Conservation (phyloP, 345 rosid species). For the Boechera retrofracta region DNA sequence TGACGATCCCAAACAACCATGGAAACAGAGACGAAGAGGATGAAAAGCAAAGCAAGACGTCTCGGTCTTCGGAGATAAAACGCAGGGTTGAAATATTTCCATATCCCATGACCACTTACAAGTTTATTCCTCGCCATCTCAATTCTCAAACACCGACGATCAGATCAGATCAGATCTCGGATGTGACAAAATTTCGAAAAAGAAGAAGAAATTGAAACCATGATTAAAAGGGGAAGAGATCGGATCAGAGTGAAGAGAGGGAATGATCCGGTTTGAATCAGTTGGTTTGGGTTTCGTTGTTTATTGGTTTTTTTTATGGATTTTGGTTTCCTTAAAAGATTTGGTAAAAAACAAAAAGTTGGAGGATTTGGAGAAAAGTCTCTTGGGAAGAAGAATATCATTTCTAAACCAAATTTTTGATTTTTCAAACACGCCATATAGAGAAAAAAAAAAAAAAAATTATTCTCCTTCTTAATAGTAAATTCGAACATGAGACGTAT, state of each 20-base stretch:
- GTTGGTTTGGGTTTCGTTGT: neutral
- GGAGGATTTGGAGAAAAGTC: too few relatives aligned
- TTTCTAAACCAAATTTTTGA: too few relatives aligned
- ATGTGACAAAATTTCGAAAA: neutral
- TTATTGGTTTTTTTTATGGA: neutral
- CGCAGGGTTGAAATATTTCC: constrained; percentile 74
- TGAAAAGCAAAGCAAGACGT: constrained; percentile 68
- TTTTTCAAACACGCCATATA: too few relatives aligned
- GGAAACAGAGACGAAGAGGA: constrained; percentile 64
- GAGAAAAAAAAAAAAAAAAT: too few relatives aligned
- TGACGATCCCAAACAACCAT: constrained; percentile 89
- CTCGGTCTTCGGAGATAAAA: constrained; percentile 76
- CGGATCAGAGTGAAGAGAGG: constrained; percentile 30
- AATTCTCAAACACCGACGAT: constrained; percentile 7
- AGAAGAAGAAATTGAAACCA: neutral
- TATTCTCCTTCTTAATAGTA: too few relatives aligned
- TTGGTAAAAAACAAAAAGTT: too few relatives aligned
- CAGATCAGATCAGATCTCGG: constrained; percentile 34
- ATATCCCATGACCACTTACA: constrained; percentile 38
- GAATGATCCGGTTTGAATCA: constrained; percentile 26
- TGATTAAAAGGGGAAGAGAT: constrained; percentile 6
- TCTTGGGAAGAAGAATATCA: too few relatives aligned
- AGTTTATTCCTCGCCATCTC: constrained; percentile 44
- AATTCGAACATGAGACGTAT: too few relatives aligned
- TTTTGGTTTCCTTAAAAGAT: too few relatives aligned